Percentiles rank a stretch among this genome's conserved stretches.
These are phyloP conservation scores for Pythium brassicae DNA, from an alignment of 352 stramenopile species.

Conservation along the genomic window DNA sequence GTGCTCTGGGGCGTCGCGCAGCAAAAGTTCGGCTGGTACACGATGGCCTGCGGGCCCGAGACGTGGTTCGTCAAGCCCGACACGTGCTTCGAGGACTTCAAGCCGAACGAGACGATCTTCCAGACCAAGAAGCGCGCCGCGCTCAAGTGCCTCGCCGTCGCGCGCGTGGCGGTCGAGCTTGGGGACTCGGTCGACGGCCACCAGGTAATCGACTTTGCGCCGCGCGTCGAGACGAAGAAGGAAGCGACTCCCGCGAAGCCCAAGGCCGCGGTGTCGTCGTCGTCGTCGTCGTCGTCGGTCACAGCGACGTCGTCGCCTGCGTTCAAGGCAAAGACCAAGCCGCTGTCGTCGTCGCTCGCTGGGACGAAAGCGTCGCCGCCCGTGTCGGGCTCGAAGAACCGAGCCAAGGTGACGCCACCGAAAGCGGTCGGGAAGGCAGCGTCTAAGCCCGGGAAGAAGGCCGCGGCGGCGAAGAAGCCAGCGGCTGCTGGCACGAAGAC, in stretches of 20 bases:
- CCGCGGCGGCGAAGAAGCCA: slow-evolving; percentile 17
- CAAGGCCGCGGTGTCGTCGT: not conserved
- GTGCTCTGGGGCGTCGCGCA: slow-evolving; percentile 59
- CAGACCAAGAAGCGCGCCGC: slow-evolving; percentile 72
- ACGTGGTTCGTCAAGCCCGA: slow-evolving; percentile 75
- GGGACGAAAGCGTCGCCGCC: not conserved
- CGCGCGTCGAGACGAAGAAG: slow-evolving; percentile 7
- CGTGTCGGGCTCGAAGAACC: not conserved
- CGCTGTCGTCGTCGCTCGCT: slow-evolving; percentile 1
- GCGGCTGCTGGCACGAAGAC: slow-evolving; percentile 10
- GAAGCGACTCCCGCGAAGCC: slow-evolving; percentile 12
- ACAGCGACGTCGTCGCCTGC: slow-evolving; percentile 24
- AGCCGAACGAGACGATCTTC: slow-evolving; percentile 79
- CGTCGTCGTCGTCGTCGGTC: slow-evolving; percentile 11
- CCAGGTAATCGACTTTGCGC: slow-evolving; percentile 54
- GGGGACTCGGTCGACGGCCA: slow-evolving; percentile 63
- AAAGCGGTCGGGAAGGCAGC: slow-evolving; percentile 17
- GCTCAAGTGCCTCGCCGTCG: slow-evolving; percentile 49
- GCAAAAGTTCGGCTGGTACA: slow-evolving; percentile 67
- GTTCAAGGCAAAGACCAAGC: slow-evolving; percentile 25
- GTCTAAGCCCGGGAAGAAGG: slow-evolving; percentile 24
- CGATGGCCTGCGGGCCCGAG: slow-evolving; percentile 61
- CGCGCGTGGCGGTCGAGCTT: slow-evolving; percentile 50
- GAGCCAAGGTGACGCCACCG: slow-evolving; percentile 10
- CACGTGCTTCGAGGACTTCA: slow-evolving; percentile 63